Percentiles rank a stretch among this genome's conserved stretches.
phyloP scores from a whole-genome alignment of 352 stramenopile genomes.

The Nothophytophthora sp. region DNA sequence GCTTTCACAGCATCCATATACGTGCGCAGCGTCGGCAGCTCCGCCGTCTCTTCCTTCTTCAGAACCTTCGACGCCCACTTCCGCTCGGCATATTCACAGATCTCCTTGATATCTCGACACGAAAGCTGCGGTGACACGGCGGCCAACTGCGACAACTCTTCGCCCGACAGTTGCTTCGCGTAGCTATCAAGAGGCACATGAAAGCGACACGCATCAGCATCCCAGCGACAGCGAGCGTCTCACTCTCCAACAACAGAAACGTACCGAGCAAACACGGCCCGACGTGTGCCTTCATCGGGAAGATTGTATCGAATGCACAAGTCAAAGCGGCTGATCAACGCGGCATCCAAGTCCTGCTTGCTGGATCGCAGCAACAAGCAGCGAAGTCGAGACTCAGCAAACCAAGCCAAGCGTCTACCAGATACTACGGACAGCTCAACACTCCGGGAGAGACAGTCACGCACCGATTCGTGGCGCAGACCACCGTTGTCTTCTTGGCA shows the following conservation, averaged over 20 bases:
- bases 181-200: conserved; percentile 43
- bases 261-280: conserved; percentile 89
- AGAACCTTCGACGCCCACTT: conserved; percentile 92
- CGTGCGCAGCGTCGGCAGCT: conserved; percentile 62
- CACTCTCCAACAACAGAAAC: background rate
- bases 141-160: conserved; percentile 82
- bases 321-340: conserved; percentile 93
- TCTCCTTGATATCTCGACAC: conserved; percentile 95
- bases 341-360: conserved; percentile 93
- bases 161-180: conserved; percentile 85
- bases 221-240: background rate
- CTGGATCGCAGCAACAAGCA: conserved; percentile 24
- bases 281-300: conserved; percentile 79
- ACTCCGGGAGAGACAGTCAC: background rate
- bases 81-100: conserved; percentile 93
- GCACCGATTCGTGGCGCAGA: conserved; percentile 91
- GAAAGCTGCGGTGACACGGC: conserved; percentile 84
- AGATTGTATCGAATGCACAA: conserved; percentile 93
- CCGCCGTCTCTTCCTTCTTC: conserved; percentile 78
- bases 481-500: conserved; percentile 91
- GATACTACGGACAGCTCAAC: background rate
- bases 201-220: conserved; percentile 1
- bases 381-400: background rate
- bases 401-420: background rate
- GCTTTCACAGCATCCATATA: conserved; percentile 83